Conservation (phyloP, 805 yeast species). For the Metschnikowia arizonensis region DNA sequence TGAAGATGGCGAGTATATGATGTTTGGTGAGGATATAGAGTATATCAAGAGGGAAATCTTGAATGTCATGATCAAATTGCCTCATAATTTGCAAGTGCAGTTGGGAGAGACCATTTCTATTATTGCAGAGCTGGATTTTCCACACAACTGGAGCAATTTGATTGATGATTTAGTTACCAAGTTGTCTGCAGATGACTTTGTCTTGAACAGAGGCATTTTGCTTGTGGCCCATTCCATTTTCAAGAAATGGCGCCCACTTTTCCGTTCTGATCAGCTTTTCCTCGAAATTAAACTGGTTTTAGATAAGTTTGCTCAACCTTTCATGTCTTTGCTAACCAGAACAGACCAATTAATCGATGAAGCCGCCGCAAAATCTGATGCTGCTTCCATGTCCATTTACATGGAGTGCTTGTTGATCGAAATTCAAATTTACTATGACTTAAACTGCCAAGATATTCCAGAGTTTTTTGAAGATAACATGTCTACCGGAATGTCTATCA, state of each 20-base stretch:
- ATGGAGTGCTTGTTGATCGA: constrained; percentile 70
- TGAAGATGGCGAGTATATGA: constrained; percentile 75
- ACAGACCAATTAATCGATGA: constrained; percentile 62
- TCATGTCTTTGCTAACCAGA: constrained; percentile 59
- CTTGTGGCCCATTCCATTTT: constrained; percentile 93
- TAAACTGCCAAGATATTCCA: constrained; percentile 97
- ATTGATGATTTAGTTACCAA: constrained; percentile 68
- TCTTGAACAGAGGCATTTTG: constrained; percentile 77
- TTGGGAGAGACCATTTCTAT: constrained; percentile 89
- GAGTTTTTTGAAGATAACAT: constrained; percentile 95
- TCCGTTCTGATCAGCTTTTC: constrained; percentile 85
- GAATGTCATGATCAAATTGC: constrained; percentile 79
- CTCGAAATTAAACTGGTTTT: constrained; percentile 83
- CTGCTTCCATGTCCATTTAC: constrained; percentile 49
- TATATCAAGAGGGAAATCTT: constrained; percentile 74
- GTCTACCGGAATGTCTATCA: constrained; percentile 66
- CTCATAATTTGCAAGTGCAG: constrained; percentile 80
- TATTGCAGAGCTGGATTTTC: constrained; percentile 95
- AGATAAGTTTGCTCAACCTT: constrained; percentile 78
- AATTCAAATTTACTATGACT: constrained; percentile 81
- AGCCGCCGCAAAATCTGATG: constrained; percentile 37
- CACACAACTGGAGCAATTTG: constrained; percentile 79
- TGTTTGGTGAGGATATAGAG: constrained; percentile 57
- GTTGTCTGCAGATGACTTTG: constrained; percentile 62
- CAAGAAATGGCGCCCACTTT: constrained; percentile 94